phyloP scores from a whole-genome alignment of 2,329 filamentous ascomycete genomes.

The Cadophora luteo-olivacea region DNA sequence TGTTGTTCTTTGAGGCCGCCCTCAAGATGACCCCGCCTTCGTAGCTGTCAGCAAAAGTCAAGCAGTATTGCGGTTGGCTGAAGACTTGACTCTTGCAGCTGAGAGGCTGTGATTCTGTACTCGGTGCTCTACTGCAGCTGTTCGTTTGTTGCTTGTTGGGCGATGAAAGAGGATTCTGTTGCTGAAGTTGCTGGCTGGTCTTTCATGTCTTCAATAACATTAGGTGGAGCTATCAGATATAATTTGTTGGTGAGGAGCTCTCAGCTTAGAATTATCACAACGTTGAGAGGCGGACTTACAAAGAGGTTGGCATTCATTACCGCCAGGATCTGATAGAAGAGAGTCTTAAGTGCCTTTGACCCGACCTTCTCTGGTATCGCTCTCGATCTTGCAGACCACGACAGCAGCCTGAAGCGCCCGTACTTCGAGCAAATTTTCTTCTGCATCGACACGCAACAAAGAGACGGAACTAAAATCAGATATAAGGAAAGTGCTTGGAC shows the following conservation, averaged over 20 bases:
- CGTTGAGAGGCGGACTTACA: background rate
- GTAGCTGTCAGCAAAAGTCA: background rate
- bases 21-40: background rate
- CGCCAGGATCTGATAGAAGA: conserved; percentile 5
- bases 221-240: background rate
- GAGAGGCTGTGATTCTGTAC: background rate
- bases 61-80: background rate
- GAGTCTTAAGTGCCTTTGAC: background rate
- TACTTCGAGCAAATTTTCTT: conserved; percentile 14
- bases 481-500: conserved; percentile 1
- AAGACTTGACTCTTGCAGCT: background rate
- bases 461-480: background rate
- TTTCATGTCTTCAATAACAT: background rate
- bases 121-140: background rate
- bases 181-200: background rate
- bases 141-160: background rate
- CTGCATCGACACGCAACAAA: conserved; percentile 1
- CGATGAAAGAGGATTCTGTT: background rate
- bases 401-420: conserved; percentile 2
- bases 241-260: background rate
- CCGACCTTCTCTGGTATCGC: background rate
- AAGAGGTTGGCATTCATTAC: background rate
- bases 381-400: conserved; percentile 3
- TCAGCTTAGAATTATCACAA: conserved; percentile 1
- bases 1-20: background rate